These are phyloP conservation scores for Ustilago bromivora DNA, from an alignment of 1,284 basidiomycete genomes.

Conservation along the genomic window DNA sequence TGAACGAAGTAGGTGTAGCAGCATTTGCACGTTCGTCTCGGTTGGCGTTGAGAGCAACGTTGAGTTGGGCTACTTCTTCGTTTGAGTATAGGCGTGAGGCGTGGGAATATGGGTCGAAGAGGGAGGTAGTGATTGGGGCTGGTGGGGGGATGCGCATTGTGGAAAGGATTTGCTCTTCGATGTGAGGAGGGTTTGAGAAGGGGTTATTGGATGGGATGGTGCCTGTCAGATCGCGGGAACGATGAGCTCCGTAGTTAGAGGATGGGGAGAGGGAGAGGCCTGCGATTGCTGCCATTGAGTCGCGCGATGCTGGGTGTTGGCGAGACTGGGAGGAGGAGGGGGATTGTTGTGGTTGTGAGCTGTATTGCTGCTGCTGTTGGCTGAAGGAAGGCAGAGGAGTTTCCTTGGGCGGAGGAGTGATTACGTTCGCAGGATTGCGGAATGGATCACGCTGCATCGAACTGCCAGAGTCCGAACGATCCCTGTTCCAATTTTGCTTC, in stretches of 20 bases:
- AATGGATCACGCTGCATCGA: conserved; percentile 29
- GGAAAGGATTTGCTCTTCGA: conserved; percentile 18
- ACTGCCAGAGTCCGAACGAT: conserved; percentile 19
- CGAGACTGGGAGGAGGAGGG: not conserved
- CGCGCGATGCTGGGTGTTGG: conserved; percentile 35
- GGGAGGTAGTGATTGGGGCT: conserved; percentile 22
- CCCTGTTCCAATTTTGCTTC: conserved; percentile 24
- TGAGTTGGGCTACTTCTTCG: conserved; percentile 17
- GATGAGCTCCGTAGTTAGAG: conserved; percentile 19
- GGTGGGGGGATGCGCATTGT: conserved; percentile 36
- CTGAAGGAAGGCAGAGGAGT: not conserved
- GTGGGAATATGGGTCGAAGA: conserved; percentile 45
- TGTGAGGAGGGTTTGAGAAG: not conserved
- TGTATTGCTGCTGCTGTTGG: conserved; percentile 10
- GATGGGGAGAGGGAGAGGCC: conserved; percentile 33
- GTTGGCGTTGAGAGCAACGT: conserved; percentile 2
- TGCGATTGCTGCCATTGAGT: conserved; percentile 36
- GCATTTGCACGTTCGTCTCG: conserved; percentile 11
- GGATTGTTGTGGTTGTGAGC: not conserved
- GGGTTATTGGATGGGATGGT: not conserved
- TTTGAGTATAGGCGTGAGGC: conserved; percentile 29
- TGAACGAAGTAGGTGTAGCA: conserved; percentile 17
- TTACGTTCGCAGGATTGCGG: conserved; percentile 24
- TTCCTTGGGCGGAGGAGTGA: conserved; percentile 8
- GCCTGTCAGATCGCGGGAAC: conserved; percentile 23